Evolutionary conservation across 805 yeast genomes (phyloP).

Genomic region (Suhomyces vadensis): DNA sequence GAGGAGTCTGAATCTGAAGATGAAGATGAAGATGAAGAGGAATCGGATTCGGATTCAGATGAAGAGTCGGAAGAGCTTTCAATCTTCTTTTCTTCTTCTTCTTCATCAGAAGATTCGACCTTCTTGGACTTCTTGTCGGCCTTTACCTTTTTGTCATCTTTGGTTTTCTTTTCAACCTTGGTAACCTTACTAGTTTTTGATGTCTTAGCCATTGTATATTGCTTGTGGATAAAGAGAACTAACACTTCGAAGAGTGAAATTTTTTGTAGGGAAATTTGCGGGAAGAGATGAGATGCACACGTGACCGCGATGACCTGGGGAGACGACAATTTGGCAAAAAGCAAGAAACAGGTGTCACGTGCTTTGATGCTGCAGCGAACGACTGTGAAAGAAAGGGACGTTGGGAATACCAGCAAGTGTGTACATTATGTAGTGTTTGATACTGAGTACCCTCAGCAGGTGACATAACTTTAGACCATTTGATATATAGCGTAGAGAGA

Average conservation of each 20-base stretch:
- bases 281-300: slow-evolving; percentile 7
- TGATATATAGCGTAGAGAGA: no score
- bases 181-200: slow-evolving; percentile 24
- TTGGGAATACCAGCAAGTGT: no score
- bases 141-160: slow-evolving; percentile 25
- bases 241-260: neutral
- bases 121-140: slow-evolving; percentile 23
- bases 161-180: slow-evolving; percentile 29
- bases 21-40: no score
- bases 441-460: no score
- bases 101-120: slow-evolving; percentile 12
- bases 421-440: no score
- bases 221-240: neutral
- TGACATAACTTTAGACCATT: no score
- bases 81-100: slow-evolving; percentile 12
- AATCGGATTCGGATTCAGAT: slow-evolving; percentile 25
- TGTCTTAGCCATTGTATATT: slow-evolving; percentile 41
- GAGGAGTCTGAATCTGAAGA: slow-evolving; percentile 27
- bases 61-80: slow-evolving; percentile 18
- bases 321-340: no score
- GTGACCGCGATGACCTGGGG: slow-evolving; percentile 2
- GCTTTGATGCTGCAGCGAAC: no score
- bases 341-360: no score
- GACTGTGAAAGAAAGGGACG: no score
- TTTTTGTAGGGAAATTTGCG: neutral